A percentile compares a stretch with the other conserved stretches of the same genome.
These are phyloP conservation scores for Galerina sulciceps DNA, from an alignment of 768 basidiomycete species.

Conservation along the genomic window DNA sequence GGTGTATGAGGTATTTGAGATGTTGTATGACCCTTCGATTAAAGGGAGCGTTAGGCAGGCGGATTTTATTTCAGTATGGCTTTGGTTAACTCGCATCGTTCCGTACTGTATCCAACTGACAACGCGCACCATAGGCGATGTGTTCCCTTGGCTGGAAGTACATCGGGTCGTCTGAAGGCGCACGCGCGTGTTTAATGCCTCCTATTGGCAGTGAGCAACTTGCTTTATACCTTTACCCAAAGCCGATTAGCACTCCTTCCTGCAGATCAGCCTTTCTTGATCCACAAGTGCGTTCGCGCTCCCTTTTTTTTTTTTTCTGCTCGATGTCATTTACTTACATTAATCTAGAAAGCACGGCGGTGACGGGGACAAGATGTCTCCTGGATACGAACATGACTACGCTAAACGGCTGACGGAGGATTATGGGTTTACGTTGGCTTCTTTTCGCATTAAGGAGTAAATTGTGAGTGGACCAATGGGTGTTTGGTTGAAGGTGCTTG, in stretches of 20 bases:
- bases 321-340: no score
- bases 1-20: slow-evolving; percentile 1
- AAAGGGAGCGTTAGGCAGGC: slow-evolving; percentile 3
- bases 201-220: not conserved
- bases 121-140: not conserved
- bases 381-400: not conserved
- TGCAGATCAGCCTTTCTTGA: not conserved
- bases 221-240: not conserved
- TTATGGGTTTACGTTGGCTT: not conserved
- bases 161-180: not conserved
- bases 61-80: slow-evolving; percentile 2
- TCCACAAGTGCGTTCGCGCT: not conserved
- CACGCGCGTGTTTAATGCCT: not conserved
- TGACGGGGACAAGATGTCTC: no score
- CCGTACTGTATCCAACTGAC: not conserved
- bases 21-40: not conserved
- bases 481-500: no score
- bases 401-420: not conserved
- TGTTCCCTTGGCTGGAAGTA: not conserved
- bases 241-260: not conserved
- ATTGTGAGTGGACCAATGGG: no score
- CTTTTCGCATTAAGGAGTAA: no score
- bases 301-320: not conserved
- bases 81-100: not conserved
- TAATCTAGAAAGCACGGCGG: no score